A percentile compares a stretch with the other conserved stretches of the same genome.
These are phyloP conservation scores for Fulvia fulva DNA, from an alignment of 2,329 filamentous ascomycete species.

Conservation along the genomic window DNA sequence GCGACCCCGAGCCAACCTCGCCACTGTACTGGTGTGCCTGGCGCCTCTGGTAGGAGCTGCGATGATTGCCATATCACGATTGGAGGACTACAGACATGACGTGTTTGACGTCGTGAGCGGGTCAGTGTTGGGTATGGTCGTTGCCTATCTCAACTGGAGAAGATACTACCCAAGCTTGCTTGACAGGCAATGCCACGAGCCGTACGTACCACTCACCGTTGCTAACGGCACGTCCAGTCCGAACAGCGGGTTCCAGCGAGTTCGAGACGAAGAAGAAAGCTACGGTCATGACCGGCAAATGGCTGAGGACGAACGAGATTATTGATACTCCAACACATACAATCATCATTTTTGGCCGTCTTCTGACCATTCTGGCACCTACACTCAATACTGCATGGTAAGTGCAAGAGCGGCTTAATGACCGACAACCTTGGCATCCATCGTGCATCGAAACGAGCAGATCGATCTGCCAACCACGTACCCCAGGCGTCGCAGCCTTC, in stretches of 20 bases:
- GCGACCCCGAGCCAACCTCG: conserved; percentile 55
- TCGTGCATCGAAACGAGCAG: too few species aligned
- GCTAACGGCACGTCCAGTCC: conserved; percentile 18
- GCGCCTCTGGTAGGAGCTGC: conserved; percentile 54
- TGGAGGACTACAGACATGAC: conserved; percentile 62
- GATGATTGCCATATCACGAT: conserved; percentile 58
- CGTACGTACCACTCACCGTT: conserved; percentile 40
- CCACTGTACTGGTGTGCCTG: conserved; percentile 52
- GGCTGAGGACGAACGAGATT: not conserved
- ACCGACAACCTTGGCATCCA: too few species aligned
- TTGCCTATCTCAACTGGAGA: conserved; percentile 57
- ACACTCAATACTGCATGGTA: too few species aligned
- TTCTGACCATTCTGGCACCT: too few species aligned
- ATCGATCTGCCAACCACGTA: too few species aligned
- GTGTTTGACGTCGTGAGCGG: conserved; percentile 59
- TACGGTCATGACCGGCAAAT: conserved; percentile 2
- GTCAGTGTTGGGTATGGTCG: conserved; percentile 49
- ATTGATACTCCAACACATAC: too few species aligned
- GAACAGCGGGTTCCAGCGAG: conserved; percentile 34
- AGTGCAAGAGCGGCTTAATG: too few species aligned
- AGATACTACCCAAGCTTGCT: conserved; percentile 56
- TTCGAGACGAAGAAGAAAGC: conserved; percentile 45
- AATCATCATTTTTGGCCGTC: too few species aligned
- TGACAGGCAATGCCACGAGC: conserved; percentile 49
- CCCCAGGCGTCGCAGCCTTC: too few species aligned